Conservation (phyloP, 2,329 filamentous ascomycete genomes). For the Colletotrichum sp. region DNA sequence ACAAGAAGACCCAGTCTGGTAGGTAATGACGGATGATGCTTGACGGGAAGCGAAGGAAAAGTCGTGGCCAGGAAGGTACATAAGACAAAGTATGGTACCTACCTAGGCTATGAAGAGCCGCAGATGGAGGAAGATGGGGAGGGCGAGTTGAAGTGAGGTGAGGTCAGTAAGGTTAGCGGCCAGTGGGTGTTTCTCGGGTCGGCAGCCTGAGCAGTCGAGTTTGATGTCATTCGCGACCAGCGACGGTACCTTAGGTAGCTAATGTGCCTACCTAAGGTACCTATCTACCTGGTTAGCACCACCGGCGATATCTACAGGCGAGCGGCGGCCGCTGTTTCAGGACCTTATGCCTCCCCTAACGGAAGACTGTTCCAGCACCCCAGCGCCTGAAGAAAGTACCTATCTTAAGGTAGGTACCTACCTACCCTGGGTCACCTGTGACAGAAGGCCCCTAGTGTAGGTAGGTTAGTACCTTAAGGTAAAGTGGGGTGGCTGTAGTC, state of each 20-base stretch:
- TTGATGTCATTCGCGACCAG: constrained; percentile 14
- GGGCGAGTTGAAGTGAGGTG: neutral
- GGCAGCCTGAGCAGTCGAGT: neutral
- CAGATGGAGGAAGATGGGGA: neutral
- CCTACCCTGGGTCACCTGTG: too few species aligned
- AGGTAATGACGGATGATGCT: neutral
- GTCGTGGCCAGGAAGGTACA: neutral
- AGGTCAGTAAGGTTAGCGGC: neutral
- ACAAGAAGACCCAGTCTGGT: neutral
- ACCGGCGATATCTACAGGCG: neutral
- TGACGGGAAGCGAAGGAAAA: neutral
- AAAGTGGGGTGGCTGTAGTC: constrained; percentile 10
- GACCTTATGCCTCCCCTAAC: neutral
- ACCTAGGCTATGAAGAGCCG: neutral
- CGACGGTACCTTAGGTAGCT: neutral
- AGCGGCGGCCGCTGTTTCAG: neutral
- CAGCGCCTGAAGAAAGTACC: neutral
- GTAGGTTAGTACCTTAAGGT: neutral
- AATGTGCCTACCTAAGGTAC: too few species aligned
- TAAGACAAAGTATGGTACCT: neutral
- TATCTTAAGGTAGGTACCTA: too few species aligned
- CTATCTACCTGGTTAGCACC: neutral
- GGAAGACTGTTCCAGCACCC: neutral
- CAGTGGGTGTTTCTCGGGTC: neutral
- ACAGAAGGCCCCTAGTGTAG: too few species aligned